These are phyloP conservation scores for Hygrocybe coccinea DNA, from an alignment of 768 basidiomycete genomes.

Conservation along the genomic window DNA sequence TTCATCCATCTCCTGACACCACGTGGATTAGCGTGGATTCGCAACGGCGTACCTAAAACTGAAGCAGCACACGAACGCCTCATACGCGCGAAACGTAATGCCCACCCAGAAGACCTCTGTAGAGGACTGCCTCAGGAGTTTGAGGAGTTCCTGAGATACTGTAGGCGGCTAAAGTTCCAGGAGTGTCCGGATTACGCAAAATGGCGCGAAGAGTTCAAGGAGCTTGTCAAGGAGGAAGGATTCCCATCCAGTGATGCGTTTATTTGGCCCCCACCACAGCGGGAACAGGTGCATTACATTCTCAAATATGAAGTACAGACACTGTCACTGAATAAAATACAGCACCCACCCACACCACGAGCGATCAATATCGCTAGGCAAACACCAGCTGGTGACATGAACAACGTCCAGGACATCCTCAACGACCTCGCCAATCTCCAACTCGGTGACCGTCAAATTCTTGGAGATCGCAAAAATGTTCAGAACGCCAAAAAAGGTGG, in stretches of 20 bases:
- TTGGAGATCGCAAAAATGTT: slow-evolving; percentile 49
- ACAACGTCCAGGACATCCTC: slow-evolving; percentile 53
- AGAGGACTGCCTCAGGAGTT: slow-evolving; percentile 64
- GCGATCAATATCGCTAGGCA: slow-evolving; percentile 30
- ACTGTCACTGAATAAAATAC: neutral
- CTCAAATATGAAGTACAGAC: neutral
- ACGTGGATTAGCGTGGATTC: slow-evolving; percentile 70
- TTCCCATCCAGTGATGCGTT: slow-evolving; percentile 56
- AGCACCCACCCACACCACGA: slow-evolving; percentile 24
- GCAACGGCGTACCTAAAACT: slow-evolving; percentile 74
- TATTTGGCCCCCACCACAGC: slow-evolving; percentile 65
- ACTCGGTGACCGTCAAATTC: slow-evolving; percentile 45
- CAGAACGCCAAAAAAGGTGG: slow-evolving; percentile 22
- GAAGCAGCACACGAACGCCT: slow-evolving; percentile 57
- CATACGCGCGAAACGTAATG: slow-evolving; percentile 58
- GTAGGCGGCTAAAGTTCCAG: slow-evolving; percentile 61
- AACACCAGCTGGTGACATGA: slow-evolving; percentile 28
- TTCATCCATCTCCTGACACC: slow-evolving; percentile 76
- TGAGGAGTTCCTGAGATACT: slow-evolving; percentile 73
- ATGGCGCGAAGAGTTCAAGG: slow-evolving; percentile 63
- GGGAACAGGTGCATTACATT: slow-evolving; percentile 13
- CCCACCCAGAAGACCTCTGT: slow-evolving; percentile 63
- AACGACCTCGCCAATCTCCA: slow-evolving; percentile 56
- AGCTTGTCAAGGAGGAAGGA: slow-evolving; percentile 56
- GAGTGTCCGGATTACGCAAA: slow-evolving; percentile 61